Base-by-base conservation (phyloP, 257 asterid genomes). In the Leptodermis oblonga region DNA sequence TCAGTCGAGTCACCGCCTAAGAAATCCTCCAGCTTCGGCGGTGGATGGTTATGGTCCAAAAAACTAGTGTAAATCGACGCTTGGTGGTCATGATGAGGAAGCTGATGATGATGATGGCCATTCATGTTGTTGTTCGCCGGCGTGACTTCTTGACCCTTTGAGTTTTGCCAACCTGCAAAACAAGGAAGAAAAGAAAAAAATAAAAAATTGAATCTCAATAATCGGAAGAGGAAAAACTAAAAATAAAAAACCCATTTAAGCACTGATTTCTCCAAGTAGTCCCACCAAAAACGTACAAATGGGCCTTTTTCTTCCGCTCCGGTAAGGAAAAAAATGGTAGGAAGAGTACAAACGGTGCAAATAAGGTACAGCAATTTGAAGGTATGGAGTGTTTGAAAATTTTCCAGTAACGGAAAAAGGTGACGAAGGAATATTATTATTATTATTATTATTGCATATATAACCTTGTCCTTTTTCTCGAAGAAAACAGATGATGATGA, bases 21-120 rank as follows among this genome's bases (percentile, higher is more conserved):
- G 48, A 93, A 93, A 37, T 93, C 95, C 58, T 92, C 98, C 25
- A 92, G 90, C 79, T 92, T 92, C 13, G 98, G 97, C 65, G 92
- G 77, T 17, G 77, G 66, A 18, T 78, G 82, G 51, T 75, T 74
- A 31, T 73, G 83, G 71, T 84, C 91, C 81, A 92, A 70, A 86
- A 85, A 86, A 73, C 74, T 26, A 33, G 83, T 71, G 80, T 60
- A 80, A 28, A 79, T 74, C 52, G 76, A 65, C 51, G 77, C 26
- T 52, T 70, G 61, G 68, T 51, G 49, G 1, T 73, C 46, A 4
- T 17, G 63, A 23, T 39, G 11, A 14, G 14, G 62, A 33, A 4
- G 60, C 1, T 53, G 62, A 14, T 55, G 62, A 14, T 20, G 18
- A 20, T 39, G 41, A 31, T 72, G 74, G 7, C 68, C 73, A 62